Base-by-base conservation (phyloP, 257 asterid genomes). In the Przewalskia tangutica region DNA sequence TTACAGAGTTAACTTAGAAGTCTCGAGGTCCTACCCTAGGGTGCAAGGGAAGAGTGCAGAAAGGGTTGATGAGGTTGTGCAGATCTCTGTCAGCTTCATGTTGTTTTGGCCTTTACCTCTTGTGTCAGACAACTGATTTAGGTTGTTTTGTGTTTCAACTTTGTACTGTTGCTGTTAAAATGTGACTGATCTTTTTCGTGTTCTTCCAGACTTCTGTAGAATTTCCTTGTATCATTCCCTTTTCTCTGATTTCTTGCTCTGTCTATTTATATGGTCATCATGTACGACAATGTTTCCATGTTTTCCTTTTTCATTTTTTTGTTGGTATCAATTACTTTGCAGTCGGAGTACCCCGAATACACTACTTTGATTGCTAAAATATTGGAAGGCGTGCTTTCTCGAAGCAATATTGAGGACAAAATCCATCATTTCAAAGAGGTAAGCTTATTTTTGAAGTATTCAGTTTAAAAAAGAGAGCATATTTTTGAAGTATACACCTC, bases 281-380 rank as follows among this genome's bases (percentile, higher is more conserved):
- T 51, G 54, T 66, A 81, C 66, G 20, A 38, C 40, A 34, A 16
- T 36, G 75, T 51, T 38, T 38, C 42, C 42, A 38, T 81, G 79
- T 81, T 86, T 64, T 88, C 12, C 38, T 48, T 46, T 73, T 23
- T 48, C 13, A 14, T 16, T 16, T 36, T 66, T 66, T 36, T 38
- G 42, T 38, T 55, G 62, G 23, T 16, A 55, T 23, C 42, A 46
- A 73, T 73, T 73, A 48, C 60, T 48, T 86, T 85, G 88, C 97
- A 95, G 99, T 83, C 92, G 9, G 97, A 95, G 86, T 94, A 92
- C 89, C 97, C 97, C 17, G 91, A 91, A 51, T 93, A 94, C 87
- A 91, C 99, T 60, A 93, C 97, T 44, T 86, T 95, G 93, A 97
- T 95, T 89, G 91, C 97, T 75, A 95, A 95, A 87, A 88, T 94